A percentile compares a stretch with the other conserved stretches of the same genome.
These are phyloP conservation scores for Gymnopilus junonius DNA, from an alignment of 768 basidiomycete species.

Conservation along the genomic window DNA sequence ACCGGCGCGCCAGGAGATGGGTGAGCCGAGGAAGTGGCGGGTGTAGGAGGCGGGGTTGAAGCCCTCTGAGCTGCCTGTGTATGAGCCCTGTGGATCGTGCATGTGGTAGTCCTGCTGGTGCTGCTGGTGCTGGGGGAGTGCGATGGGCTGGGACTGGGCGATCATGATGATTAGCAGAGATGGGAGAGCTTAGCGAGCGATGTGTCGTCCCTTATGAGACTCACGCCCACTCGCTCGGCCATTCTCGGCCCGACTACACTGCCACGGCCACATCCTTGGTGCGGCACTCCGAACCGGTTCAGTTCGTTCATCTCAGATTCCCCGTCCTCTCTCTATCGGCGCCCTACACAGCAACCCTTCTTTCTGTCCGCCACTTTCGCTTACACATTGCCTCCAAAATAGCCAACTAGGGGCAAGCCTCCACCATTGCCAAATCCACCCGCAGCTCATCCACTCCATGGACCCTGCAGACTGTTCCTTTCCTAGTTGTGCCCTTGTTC, in stretches of 20 bases:
- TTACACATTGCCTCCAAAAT: not conserved
- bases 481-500: not conserved
- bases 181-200: constrained; percentile 2
- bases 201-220: not conserved
- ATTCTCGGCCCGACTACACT: constrained; percentile 2
- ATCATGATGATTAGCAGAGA: constrained; percentile 22
- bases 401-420: no score
- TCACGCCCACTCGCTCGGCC: not conserved
- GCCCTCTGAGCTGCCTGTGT: constrained; percentile 41
- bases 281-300: not conserved
- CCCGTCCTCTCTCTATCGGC: not conserved
- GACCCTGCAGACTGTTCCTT: not conserved
- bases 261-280: constrained; percentile 16
- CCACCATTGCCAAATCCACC: not conserved
- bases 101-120: constrained; percentile 37
- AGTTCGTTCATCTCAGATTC: not conserved
- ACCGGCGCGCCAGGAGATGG: constrained; percentile 70
- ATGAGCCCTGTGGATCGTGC: constrained; percentile 53
- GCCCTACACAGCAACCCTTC: not conserved
- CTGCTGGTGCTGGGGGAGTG: constrained; percentile 37
- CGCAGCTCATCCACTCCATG: not conserved
- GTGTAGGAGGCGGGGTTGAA: constrained; percentile 74
- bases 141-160: constrained; percentile 48
- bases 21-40: constrained; percentile 71
- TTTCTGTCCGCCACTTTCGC: not conserved